These are phyloP conservation scores for Aristolochia fimbriata DNA, from an alignment of 164 flowering plant genomes.

Conservation along the genomic window DNA sequence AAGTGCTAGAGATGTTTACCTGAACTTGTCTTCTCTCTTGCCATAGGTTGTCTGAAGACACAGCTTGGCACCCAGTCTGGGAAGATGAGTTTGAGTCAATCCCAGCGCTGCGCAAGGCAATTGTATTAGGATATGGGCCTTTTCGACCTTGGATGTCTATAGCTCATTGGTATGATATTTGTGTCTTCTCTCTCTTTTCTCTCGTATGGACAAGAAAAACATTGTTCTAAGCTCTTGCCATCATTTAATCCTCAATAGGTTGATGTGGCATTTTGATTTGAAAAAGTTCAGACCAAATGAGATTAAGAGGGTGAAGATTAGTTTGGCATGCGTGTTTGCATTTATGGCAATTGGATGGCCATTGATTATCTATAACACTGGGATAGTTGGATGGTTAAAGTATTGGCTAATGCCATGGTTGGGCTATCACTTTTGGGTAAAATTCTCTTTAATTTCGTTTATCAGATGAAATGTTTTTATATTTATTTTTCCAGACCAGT, in stretches of 20 bases:
- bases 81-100: constrained; percentile 51
- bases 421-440: constrained; percentile 97
- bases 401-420: constrained; percentile 98
- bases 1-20: no score
- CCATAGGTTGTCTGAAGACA: constrained; percentile 69
- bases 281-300: constrained; percentile 80
- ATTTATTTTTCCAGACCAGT: neutral
- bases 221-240: neutral
- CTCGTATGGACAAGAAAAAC: no score
- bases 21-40: neutral
- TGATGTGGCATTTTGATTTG: constrained; percentile 74
- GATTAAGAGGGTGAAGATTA: constrained; percentile 78
- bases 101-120: constrained; percentile 57
- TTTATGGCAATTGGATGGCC: constrained; percentile 95
- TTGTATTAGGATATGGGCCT: constrained; percentile 72
- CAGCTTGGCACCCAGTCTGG: constrained; percentile 85
- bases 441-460: neutral
- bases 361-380: constrained; percentile 61
- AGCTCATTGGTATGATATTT: constrained; percentile 67
- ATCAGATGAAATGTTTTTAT: neutral
- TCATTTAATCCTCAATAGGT: constrained; percentile 26
- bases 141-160: constrained; percentile 90
- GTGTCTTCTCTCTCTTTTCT: no score
- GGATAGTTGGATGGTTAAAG: constrained; percentile 80
- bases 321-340: constrained; percentile 83